A percentile compares a stretch with the other conserved stretches of the same genome.
These are phyloP conservation scores for Terana coerulea DNA, from an alignment of 768 basidiomycete species.

Conservation along the genomic window DNA sequence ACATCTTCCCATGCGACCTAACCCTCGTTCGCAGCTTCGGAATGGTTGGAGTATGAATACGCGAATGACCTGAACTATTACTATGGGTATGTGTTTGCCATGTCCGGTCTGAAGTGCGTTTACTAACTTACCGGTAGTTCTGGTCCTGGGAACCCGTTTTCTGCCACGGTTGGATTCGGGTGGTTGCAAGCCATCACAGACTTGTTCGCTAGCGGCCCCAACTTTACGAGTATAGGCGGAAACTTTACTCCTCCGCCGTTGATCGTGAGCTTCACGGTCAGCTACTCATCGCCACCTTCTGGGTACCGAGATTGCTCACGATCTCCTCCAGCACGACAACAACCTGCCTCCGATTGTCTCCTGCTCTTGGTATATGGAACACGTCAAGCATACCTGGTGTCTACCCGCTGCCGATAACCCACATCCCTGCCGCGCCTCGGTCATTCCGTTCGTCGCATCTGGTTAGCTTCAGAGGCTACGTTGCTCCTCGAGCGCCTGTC, in stretches of 20 bases:
- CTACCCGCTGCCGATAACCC: slow-evolving; percentile 35
- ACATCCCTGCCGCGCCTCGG: slow-evolving; percentile 26
- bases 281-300: not conserved
- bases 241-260: slow-evolving; percentile 35
- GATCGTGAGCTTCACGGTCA: slow-evolving; percentile 41
- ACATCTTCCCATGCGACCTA: not conserved
- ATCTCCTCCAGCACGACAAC: slow-evolving; percentile 36
- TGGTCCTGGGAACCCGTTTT: slow-evolving; percentile 42
- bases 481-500: slow-evolving; percentile 39
- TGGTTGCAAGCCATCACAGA: slow-evolving; percentile 38
- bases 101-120: not conserved
- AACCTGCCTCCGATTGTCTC: slow-evolving; percentile 39
- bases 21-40: slow-evolving; percentile 24
- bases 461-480: slow-evolving; percentile 38
- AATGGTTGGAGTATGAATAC: slow-evolving; percentile 44
- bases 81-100: slow-evolving; percentile 32
- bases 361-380: slow-evolving; percentile 42
- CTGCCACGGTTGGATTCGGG: slow-evolving; percentile 36
- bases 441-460: slow-evolving; percentile 37
- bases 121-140: slow-evolving; percentile 25
- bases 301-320: not conserved
- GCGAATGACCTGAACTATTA: slow-evolving; percentile 44
- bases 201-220: slow-evolving; percentile 32
- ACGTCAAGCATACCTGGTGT: slow-evolving; percentile 26
- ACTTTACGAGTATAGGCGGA: slow-evolving; percentile 20